Evolutionary conservation across 148 eudicot species (phyloP).

Genomic region (Persicaria maculosa): DNA sequence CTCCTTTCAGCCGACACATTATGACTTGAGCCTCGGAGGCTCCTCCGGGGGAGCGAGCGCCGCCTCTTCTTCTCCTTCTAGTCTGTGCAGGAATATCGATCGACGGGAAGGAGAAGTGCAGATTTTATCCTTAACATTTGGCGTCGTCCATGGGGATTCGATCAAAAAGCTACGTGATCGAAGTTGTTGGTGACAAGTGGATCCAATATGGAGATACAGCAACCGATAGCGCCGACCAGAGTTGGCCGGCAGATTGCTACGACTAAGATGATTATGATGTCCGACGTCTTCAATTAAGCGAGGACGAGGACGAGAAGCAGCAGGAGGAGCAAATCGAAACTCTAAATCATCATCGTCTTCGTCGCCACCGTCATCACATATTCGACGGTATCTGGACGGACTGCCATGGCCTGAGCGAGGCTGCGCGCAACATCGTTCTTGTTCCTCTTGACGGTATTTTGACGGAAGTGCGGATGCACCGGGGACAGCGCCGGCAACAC

Average conservation of each 20-base stretch:
- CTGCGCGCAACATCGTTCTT: conserved; percentile 89
- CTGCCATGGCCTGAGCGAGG: conserved; percentile 83
- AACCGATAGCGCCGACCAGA: conserved; percentile 40
- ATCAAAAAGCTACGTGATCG: no score
- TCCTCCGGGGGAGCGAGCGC: no score
- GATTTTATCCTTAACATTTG: no score
- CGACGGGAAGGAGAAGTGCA: no score
- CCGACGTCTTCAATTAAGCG: conserved; percentile 8
- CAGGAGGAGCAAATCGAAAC: conserved; percentile 38
- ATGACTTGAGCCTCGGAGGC: no score
- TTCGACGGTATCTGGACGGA: conserved; percentile 42
- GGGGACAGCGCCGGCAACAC: conserved; percentile 79
- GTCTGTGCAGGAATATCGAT: no score
- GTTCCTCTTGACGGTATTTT: conserved; percentile 53
- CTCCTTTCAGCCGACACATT: no score
- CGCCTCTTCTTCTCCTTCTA: no score
- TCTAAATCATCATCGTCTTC: conserved; percentile 59
- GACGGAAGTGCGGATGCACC: conserved; percentile 63
- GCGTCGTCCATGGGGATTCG: no score
- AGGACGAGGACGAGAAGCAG: conserved; percentile 22
- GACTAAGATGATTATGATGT: conserved; percentile 15
- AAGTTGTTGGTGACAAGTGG: no score
- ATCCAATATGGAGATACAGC: conserved; percentile 46
- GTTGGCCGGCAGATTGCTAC: conserved; percentile 18
- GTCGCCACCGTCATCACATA: conserved; percentile 43